phyloP scores from a whole-genome alignment of 495 filamentous ascomycete genomes.

The Tuber aestivum region DNA sequence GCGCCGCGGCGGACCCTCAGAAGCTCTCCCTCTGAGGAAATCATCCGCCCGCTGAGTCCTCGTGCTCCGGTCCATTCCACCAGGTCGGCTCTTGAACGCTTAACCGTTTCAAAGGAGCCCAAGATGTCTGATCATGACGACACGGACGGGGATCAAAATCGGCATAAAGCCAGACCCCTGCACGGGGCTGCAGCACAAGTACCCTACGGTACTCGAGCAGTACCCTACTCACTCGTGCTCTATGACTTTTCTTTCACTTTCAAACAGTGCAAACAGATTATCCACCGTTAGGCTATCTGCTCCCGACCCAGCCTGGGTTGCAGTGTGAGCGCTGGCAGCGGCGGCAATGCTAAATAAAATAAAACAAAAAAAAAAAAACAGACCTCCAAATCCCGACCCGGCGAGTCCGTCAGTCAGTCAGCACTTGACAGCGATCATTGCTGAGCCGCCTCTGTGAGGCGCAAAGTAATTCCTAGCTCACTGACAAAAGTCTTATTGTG shows the following conservation, averaged over 20 bases:
- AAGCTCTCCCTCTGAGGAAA: constrained; percentile 12
- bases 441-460: neutral
- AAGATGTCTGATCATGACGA: constrained; percentile 37
- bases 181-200: too few relatives aligned
- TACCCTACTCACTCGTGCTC: too few relatives aligned
- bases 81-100: constrained; percentile 34
- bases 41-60: constrained; percentile 29
- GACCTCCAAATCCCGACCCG: neutral
- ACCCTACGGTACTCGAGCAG: too few relatives aligned
- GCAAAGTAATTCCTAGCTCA: neutral
- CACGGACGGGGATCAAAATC: constrained; percentile 34
- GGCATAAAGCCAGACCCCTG: constrained; percentile 36
- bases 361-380: too few relatives aligned
- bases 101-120: constrained; percentile 26
- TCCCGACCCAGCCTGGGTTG: constrained; percentile 24
- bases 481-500: neutral
- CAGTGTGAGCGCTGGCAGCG: constrained; percentile 17
- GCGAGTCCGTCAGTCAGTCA: neutral
- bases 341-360: constrained; percentile 11
- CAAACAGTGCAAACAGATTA: constrained; percentile 20
- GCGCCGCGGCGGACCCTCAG: constrained; percentile 23
- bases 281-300: constrained; percentile 7
- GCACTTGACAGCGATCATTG: neutral
- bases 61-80: constrained; percentile 26
- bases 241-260: constrained; percentile 29